These are phyloP conservation scores for Clonostachys sp. DNA, from an alignment of 2,329 filamentous ascomycete genomes.

Conservation along the genomic window DNA sequence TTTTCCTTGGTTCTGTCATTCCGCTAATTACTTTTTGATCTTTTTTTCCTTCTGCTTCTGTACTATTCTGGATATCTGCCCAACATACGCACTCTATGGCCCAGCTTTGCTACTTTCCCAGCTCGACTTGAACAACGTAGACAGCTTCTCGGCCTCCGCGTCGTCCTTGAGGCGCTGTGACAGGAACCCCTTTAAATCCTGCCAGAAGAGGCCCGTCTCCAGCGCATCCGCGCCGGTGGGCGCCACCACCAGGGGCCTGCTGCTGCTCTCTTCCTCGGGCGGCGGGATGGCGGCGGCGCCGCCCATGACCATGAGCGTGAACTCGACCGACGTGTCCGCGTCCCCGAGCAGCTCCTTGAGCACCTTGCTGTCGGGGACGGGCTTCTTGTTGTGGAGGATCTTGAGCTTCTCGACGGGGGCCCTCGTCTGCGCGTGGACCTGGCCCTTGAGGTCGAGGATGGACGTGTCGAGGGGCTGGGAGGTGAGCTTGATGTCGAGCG, in stretches of 20 bases:
- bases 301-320: conserved; percentile 84
- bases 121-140: conserved; percentile 63
- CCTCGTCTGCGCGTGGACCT: conserved; percentile 58
- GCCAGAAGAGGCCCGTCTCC: conserved; percentile 76
- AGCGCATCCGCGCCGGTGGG: conserved; percentile 55
- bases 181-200: conserved; percentile 77
- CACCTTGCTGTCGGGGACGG: conserved; percentile 71
- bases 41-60: not conserved
- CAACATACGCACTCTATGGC: conserved; percentile 7
- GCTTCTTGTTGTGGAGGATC: conserved; percentile 83
- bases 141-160: conserved; percentile 57
- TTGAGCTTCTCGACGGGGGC: conserved; percentile 77
- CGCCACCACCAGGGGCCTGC: conserved; percentile 13
- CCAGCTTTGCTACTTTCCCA: conserved; percentile 51
- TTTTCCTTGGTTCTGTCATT: not conserved
- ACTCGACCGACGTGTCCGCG: conserved; percentile 52
- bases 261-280: conserved; percentile 18
- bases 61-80: not conserved
- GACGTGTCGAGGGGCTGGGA: conserved; percentile 64
- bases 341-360: conserved; percentile 67
- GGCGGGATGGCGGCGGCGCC: conserved; percentile 48
- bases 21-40: not conserved
- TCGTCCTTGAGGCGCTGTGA: conserved; percentile 73
- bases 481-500: conserved; percentile 61
- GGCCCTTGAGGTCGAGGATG: conserved; percentile 72